Percentiles rank a stretch among this genome's conserved stretches.
phyloP scores from a whole-genome alignment of 2,329 filamentous ascomycete species.

The Beauveria bassiana region DNA sequence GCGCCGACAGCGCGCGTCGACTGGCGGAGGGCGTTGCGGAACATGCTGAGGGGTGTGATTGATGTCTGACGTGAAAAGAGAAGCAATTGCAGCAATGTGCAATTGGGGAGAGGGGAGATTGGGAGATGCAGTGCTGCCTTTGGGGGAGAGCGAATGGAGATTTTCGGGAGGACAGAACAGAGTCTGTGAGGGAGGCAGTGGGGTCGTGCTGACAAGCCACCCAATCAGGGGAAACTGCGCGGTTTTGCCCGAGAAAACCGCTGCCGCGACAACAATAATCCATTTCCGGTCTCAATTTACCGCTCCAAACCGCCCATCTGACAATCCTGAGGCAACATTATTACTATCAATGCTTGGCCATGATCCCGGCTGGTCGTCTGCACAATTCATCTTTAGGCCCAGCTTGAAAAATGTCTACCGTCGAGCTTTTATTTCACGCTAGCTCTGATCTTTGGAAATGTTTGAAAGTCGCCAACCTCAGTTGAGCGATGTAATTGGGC shows the following conservation, averaged over 20 bases:
- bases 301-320: background rate
- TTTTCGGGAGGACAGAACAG: slow-evolving; percentile 36
- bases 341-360: background rate
- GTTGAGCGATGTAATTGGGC: no score
- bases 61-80: slow-evolving; percentile 42
- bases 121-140: slow-evolving; percentile 42
- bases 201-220: slow-evolving; percentile 24
- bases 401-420: background rate
- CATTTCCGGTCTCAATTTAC: slow-evolving; percentile 17
- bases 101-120: slow-evolving; percentile 58
- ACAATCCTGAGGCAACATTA: slow-evolving; percentile 7
- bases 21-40: slow-evolving; percentile 96
- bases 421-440: no score
- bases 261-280: slow-evolving; percentile 31
- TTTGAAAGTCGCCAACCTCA: no score
- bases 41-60: slow-evolving; percentile 63
- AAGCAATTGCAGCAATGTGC: slow-evolving; percentile 56
- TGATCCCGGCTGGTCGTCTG: background rate
- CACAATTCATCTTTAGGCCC: background rate
- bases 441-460: no score
- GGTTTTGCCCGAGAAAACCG: slow-evolving; percentile 33
- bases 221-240: slow-evolving; percentile 29
- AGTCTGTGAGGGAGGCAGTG: slow-evolving; percentile 35
- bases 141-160: slow-evolving; percentile 37
- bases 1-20: slow-evolving; percentile 91